Base-by-base conservation (phyloP, 2,329 filamentous ascomycete species). In the Malbranchea zuffiana region DNA sequence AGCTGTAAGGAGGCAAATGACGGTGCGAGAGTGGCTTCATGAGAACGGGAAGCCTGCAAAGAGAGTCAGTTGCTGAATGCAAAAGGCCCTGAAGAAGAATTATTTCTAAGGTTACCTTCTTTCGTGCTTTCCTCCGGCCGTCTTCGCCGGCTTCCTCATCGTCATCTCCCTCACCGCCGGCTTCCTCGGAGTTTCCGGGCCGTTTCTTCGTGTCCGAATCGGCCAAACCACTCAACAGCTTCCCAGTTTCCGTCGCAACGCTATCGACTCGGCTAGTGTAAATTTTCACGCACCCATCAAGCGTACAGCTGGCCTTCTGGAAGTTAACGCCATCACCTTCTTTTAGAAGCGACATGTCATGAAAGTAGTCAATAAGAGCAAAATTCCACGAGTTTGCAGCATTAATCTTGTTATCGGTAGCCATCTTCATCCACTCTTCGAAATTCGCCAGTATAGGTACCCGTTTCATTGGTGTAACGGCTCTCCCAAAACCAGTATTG, bases 351-450 rank as follows among this genome's bases (percentile, higher is more conserved):
- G 86, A 94, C 90, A 98, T 96, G 54, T 98, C 90, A 60, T 98
- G 88, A 54, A 98, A 98, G 63, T 98, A 98, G 61, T 98, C 90
- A 56, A 98, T 98, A 12, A 98, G 74, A n/a, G 90, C 90, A 63
- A 98, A 96, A 60, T 96, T 96, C 90, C 90, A 98, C 19, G 87
- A 95, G 61, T 98, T 98, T 42, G 81, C 78, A 32, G 90, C 88
- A 57, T 96, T 98, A 69, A 98, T 98, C 63, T 90, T 90, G 66
- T 98, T 98, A 66, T 98, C 90, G 11, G 90, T 96, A 2, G 90
- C 90, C 86, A 98, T 93, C 71, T 96, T 98, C 86, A 98, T 96
- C 90, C 88, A 96, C 59, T 98, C 90, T 60, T 98, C 90, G 52
- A 96, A 98, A 62, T 98, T 98, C 53, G 90, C 90, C 37, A 98